Base-by-base conservation (phyloP, 208 protist species). In the Acanthamoeba culbertsoni region DNA sequence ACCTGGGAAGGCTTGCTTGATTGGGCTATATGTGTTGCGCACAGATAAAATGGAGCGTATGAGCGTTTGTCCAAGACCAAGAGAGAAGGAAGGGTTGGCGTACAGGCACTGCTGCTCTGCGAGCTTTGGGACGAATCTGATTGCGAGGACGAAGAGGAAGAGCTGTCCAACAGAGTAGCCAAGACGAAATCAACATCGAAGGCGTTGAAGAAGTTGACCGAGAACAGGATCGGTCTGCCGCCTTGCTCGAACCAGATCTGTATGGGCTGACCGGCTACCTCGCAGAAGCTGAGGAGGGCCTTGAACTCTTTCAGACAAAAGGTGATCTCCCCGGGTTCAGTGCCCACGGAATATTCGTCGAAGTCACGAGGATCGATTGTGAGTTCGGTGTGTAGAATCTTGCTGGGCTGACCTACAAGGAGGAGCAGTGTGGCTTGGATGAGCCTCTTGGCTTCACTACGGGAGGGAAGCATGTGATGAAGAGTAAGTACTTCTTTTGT, bases 221-320 rank as follows among this genome's bases (percentile, higher is more conserved):
- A 40, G 65, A 75, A 75, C 65, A 75, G 65, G 23, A 75, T 75
- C 14, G 65, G 65, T 37, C 65, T 75, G 51, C 65, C 65, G 28
- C 65, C 65, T 37, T 75, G 23, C 28, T 75, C 65, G 35, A 75
- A 75, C 65, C 65, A 75, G 28, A 75, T 40, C 14, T 12, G 18
- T 16, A 75, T 75, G 12, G 23, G 65, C 65, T 75, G 65, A 35
- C 65, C 65, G 65, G 65, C 65, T 18, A 75, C 65, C 28, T 75
- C 65, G 35, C 65, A 75, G 35, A 75, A 75, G 65, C 20, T 35
- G 14, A 75, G 35, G 28, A 75, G 35, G 33, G 43, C 75, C 28
- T 86, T 86, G 40, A 86, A 53, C 43, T 86, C 75, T 35, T 86
- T 86, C 10, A 86, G 35, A 31, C 75, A 86, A 28, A 86, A 86